Conservation (phyloP, 306 rosid genomes). For the Cercis canadensis region DNA sequence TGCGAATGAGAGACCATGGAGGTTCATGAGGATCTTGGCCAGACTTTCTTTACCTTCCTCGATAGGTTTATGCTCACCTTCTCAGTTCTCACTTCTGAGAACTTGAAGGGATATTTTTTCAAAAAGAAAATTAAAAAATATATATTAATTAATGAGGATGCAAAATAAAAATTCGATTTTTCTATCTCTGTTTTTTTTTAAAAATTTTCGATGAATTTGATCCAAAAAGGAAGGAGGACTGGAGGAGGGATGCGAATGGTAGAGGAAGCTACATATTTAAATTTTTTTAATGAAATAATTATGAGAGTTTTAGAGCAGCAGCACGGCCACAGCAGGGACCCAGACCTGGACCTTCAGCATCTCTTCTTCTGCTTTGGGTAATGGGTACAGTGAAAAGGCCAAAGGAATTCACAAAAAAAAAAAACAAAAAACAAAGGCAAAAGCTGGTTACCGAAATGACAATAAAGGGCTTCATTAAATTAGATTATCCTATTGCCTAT, state of each 20-base stretch:
- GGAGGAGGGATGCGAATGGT: too few relatives aligned
- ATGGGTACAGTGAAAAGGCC: neutral
- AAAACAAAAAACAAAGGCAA: too few relatives aligned
- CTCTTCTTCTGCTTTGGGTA: neutral
- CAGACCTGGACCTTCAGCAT: neutral
- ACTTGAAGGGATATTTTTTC: neutral
- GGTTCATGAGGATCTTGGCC: slow-evolving; percentile 33
- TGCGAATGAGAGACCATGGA: slow-evolving; percentile 45
- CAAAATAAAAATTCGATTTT: neutral
- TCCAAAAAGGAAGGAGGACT: neutral
- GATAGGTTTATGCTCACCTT: neutral
- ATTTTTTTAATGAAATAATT: neutral
- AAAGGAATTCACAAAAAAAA: neutral
- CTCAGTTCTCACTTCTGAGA: neutral
- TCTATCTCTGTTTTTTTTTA: neutral
- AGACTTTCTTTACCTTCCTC: neutral
- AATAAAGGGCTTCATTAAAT: too few relatives aligned
- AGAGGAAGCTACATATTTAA: neutral
- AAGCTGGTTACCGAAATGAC: neutral
- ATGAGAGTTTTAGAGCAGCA: neutral
- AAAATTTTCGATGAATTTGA: neutral
- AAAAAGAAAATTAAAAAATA: neutral
- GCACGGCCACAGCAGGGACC: slow-evolving; percentile 8
- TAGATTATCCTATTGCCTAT: neutral
- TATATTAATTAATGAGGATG: too few relatives aligned